Evolutionary conservation across 2,329 filamentous ascomycete genomes (phyloP), one percentile per base, ranked within the genome.

Genomic region (Monosporascus cannonballus): DNA sequence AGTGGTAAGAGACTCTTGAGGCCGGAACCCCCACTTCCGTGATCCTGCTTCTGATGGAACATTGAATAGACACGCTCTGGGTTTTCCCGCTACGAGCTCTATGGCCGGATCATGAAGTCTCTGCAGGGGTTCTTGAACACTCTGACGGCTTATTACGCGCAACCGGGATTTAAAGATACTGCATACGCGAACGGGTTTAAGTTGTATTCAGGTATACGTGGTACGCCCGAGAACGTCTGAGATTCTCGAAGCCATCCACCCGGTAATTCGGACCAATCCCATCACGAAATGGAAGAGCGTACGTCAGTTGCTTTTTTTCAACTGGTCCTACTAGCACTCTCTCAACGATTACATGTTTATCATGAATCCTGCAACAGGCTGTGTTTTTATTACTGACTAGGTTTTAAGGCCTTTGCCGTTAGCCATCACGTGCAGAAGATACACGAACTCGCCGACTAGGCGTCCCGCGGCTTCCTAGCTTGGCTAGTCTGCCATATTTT

Each of bases 261-360:
- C 80, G 0, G 73, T 84, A 1, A 71, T 84, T 6, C 74, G 81
- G 17, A 85, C 81, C 1, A 84, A 86, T 57, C 82, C 83, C 0
- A 81, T 85, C 0, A 85, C 81, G 0, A 81, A 81, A 0, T 85
- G 82, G 81, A 84, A 83, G 67, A 76, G 72, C 52, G 69, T 46
- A 27, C 24, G 42, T 46, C 39, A 27, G 6, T 46, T 17, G n/a
- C 22, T 83, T 14, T 82, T 63, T 18, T 17, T 41, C 18, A 44
- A 37, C n/a, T 34, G 9, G 27, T 30, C n/a, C 25, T 11, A 11
- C n/a, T 41, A 30, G 14, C 22, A n/a, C 20, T 1, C 30, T 15
- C 20, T 49, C 4, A 20, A 36, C 20, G 47, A 48, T 5, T 34
- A 34, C 11, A 34, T 34, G 11, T 34, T 34, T 14, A 34, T 5